Evolutionary conservation across 31 red algal genomes (phyloP).

Genomic region (Asparagopsis taxiformis): DNA sequence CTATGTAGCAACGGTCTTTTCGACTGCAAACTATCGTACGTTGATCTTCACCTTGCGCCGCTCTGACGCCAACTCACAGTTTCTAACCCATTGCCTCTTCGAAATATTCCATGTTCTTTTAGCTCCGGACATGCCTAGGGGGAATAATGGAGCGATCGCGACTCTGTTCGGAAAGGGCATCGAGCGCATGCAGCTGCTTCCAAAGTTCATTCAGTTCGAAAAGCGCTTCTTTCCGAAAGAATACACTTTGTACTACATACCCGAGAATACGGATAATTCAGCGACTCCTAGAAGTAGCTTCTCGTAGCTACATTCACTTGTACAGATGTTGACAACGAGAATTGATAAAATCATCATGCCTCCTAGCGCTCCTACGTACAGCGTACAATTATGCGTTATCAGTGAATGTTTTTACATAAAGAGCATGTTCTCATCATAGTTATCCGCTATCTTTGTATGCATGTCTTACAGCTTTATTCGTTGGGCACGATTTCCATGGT

Average conservation of each 20-base stretch:
- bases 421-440: no score
- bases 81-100: neutral
- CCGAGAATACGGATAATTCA: conserved; percentile 17
- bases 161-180: conserved; percentile 45
- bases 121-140: conserved; percentile 42
- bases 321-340: no score
- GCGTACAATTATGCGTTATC: no score
- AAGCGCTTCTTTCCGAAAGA: conserved; percentile 17
- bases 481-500: no score
- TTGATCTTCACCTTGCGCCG: neutral
- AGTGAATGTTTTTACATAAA: no score
- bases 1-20: conserved; percentile 80
- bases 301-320: no score
- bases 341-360: no score
- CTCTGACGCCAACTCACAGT: neutral
- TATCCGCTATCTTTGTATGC: no score
- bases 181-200: conserved; percentile 23
- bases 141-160: conserved; percentile 59
- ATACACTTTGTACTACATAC: conserved; percentile 29
- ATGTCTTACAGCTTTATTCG: no score
- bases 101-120: neutral
- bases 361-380: no score
- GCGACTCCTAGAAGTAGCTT: conserved; percentile 50
- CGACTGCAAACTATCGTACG: conserved; percentile 72
- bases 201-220: conserved; percentile 41